Evolutionary conservation across 2,329 filamentous ascomycete species (phyloP), one percentile per base, ranked within the genome.

Genomic region (Cladosporium cucumerinum): DNA sequence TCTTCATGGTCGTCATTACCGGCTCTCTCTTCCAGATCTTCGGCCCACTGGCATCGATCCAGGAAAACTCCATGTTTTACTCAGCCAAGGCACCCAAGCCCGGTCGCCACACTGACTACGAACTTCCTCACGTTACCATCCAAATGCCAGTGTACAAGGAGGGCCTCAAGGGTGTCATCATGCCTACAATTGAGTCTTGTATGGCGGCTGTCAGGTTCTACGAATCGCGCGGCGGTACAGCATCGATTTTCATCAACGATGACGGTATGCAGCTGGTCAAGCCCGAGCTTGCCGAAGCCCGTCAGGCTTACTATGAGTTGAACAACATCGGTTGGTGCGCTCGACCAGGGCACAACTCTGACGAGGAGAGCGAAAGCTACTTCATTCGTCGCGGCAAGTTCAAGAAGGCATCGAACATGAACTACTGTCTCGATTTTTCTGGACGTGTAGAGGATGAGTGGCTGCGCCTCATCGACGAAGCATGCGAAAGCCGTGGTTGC

Each of bases 91-190:
- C 72, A 78, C 7, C 60, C 60, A 64, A 64, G 55, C 11, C 32
- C 34, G 62, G 62, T 28, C 57, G 62, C 23, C 54, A 64, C 62
- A 59, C 30, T 16, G 62, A 62, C 46, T 59, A 66, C 30, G 74
- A 81, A 28, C 82, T 93, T 18, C 90, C 89, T 2, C 90, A 92
- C 73, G 83, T 92, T 68, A 82, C 80, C 3, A 90, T 96, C 49
- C 92, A 96, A 74, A 93, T 91, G 75, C 92, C 92, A 5, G 90
- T 96, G 0, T 96, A 95, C 81, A 95, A 94, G 76, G 92, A 96
- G 76, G 91, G 91, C 69, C 82, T 96, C 2, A 80, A 80, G 39
- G 86, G 82, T 67, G 92, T 96, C 76, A 93, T 93, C 72, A 85
- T 83, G 23, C 91, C 91, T 8, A 94, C 91, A 0, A 86, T 93